phyloP scores from a whole-genome alignment of 2,329 filamentous ascomycete genomes.

The Dissoconium aciculare region DNA sequence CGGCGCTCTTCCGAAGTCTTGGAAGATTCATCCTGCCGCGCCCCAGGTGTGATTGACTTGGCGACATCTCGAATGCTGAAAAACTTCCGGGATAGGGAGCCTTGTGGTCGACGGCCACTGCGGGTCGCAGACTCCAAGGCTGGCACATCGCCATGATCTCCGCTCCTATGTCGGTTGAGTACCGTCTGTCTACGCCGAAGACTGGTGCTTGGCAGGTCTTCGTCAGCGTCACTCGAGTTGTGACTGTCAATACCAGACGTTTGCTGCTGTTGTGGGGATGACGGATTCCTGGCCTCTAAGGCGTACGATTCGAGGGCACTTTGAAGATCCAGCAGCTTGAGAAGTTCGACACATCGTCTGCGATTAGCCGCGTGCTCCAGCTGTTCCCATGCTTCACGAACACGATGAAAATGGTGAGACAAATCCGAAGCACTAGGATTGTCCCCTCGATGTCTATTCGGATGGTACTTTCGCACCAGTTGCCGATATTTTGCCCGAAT shows the following conservation, averaged over 20 bases:
- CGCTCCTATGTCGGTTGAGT: conserved; percentile 6
- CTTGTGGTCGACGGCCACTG: conserved; percentile 7
- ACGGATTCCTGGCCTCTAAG: conserved; percentile 6
- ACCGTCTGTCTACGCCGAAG: conserved; percentile 14
- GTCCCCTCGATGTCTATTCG: conserved; percentile 33
- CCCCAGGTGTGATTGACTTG: conserved; percentile 1
- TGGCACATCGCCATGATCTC: conserved; percentile 1
- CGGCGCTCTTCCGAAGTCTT: conserved; percentile 13
- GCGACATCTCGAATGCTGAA: conserved; percentile 1
- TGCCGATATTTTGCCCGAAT: conserved; percentile 87
- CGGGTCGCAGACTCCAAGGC: conserved; percentile 1
- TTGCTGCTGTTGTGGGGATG: conserved; percentile 8
- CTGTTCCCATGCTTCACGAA: conserved; percentile 18
- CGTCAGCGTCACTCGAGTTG: conserved; percentile 22
- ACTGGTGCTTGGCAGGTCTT: conserved; percentile 18
- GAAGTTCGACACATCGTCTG: conserved; percentile 17
- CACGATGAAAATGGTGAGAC: conserved; percentile 18
- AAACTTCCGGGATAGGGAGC: conserved; percentile 7
- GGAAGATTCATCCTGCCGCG: conserved; percentile 5
- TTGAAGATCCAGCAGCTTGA: conserved; percentile 19
- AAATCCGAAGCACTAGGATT: conserved; percentile 28
- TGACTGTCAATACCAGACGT: conserved; percentile 15
- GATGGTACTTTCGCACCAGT: conserved; percentile 69
- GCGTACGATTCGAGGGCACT: conserved; percentile 15
- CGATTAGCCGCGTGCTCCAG: conserved; percentile 14